phyloP scores from a whole-genome alignment of 2,329 filamentous ascomycete genomes.

The Trichoderma citrinoviride region DNA sequence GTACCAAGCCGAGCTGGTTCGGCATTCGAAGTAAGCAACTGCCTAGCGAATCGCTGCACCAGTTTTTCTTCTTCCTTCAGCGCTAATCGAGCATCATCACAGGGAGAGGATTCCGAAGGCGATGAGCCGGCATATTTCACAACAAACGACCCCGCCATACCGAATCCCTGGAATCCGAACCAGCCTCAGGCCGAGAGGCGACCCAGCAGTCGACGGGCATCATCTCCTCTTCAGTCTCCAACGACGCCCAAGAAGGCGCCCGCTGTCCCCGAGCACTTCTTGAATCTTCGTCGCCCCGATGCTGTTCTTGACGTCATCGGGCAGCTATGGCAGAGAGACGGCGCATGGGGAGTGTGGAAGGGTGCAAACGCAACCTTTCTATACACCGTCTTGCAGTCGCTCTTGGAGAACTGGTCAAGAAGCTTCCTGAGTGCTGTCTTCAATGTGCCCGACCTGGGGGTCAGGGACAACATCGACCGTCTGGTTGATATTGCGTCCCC shows the following conservation, averaged over 20 bases:
- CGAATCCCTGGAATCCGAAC: constrained; percentile 42
- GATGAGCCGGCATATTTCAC: constrained; percentile 87
- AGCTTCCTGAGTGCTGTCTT: constrained; percentile 87
- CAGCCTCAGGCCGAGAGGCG: constrained; percentile 27
- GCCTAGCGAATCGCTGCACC: not conserved
- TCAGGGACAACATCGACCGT: constrained; percentile 75
- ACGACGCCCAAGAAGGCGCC: constrained; percentile 36
- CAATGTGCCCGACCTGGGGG: constrained; percentile 80
- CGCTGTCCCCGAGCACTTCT: constrained; percentile 50
- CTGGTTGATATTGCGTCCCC: constrained; percentile 70
- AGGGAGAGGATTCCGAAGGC: constrained; percentile 65
- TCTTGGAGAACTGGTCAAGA: constrained; percentile 87
- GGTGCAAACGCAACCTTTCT: constrained; percentile 89
- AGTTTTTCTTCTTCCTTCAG: not conserved
- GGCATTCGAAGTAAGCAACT: constrained; percentile 37
- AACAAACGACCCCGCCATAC: constrained; percentile 57
- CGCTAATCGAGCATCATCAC: constrained; percentile 19
- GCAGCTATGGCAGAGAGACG: constrained; percentile 85
- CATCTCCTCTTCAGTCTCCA: constrained; percentile 29
- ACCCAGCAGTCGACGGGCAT: constrained; percentile 34
- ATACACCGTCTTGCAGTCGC: constrained; percentile 80
- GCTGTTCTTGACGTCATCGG: constrained; percentile 83
- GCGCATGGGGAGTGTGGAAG: constrained; percentile 92
- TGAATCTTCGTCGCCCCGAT: constrained; percentile 70
- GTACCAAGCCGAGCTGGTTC: constrained; percentile 36